Evolutionary conservation across 305 asterid genomes (phyloP).

Genomic region (Fraxinus albicans): DNA sequence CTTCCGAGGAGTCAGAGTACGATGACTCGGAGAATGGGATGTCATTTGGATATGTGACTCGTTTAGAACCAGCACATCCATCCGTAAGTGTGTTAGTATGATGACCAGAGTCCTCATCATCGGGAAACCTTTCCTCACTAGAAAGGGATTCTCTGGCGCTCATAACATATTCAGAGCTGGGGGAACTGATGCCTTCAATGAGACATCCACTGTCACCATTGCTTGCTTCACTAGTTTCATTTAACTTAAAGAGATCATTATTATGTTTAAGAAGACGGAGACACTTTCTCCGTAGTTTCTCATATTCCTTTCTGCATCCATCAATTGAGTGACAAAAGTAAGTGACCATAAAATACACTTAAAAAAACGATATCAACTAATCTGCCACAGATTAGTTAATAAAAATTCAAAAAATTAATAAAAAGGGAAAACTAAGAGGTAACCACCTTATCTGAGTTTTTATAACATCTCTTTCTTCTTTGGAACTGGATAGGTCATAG

Average conservation of each 20-base stretch:
- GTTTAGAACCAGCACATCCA: constrained; percentile 43
- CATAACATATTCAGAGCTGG: constrained; percentile 66
- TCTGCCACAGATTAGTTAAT: background rate
- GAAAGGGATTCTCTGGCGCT: constrained; percentile 86
- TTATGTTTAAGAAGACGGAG: constrained; percentile 47
- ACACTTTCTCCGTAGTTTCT: constrained; percentile 68
- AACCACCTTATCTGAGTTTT: constrained; percentile 56
- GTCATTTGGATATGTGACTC: constrained; percentile 42
- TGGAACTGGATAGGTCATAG: constrained; percentile 62
- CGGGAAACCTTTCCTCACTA: constrained; percentile 58
- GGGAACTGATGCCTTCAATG: constrained; percentile 51
- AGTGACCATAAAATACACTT: constrained; percentile 10
- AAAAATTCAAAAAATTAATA: background rate
- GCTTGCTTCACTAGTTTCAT: constrained; percentile 43
- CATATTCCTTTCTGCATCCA: constrained; percentile 79
- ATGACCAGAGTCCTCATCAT: constrained; percentile 43
- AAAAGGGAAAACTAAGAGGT: background rate
- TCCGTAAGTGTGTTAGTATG: constrained; percentile 36
- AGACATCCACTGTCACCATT: constrained; percentile 38
- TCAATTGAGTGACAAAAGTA: constrained; percentile 16
- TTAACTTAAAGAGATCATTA: constrained; percentile 31
- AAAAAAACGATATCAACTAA: background rate
- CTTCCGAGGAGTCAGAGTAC: constrained; percentile 77
- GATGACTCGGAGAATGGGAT: constrained; percentile 64
- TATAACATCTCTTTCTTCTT: constrained; percentile 63